These are phyloP conservation scores for Pleurotus sapidus DNA, from an alignment of 768 basidiomycete genomes.

Conservation along the genomic window DNA sequence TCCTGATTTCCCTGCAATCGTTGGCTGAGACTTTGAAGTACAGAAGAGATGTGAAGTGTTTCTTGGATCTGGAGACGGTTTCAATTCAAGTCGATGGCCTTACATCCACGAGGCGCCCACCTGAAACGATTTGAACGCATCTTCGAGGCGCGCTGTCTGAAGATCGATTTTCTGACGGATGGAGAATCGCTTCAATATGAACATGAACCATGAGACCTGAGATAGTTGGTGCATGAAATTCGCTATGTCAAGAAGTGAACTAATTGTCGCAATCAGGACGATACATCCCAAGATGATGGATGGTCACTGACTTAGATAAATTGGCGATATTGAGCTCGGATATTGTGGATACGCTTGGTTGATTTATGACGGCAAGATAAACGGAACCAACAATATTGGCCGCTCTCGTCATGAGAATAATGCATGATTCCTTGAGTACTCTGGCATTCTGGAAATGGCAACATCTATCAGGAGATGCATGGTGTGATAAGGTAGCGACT, in stretches of 20 bases:
- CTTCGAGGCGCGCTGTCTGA: neutral
- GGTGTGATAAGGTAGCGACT: no score
- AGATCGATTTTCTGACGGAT: neutral
- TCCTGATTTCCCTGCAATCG: neutral
- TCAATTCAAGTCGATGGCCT: no score
- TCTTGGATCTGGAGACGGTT: neutral
- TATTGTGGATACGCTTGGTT: neutral
- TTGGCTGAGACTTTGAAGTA: neutral
- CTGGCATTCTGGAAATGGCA: neutral
- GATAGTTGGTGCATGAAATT: neutral
- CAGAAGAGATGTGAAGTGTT: neutral
- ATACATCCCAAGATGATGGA: neutral
- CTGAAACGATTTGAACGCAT: neutral
- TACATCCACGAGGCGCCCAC: neutral
- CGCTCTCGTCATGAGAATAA: neutral
- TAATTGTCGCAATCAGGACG: neutral
- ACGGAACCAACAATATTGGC: neutral
- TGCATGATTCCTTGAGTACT: neutral
- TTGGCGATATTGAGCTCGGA: neutral
- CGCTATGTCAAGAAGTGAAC: neutral
- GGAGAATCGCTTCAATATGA: neutral
- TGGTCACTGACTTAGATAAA: neutral
- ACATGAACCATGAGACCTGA: neutral
- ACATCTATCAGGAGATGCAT: no score
- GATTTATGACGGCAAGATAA: neutral